These are phyloP conservation scores for Boletus rufocinnamomeus DNA, from an alignment of 768 basidiomycete species.

Conservation along the genomic window DNA sequence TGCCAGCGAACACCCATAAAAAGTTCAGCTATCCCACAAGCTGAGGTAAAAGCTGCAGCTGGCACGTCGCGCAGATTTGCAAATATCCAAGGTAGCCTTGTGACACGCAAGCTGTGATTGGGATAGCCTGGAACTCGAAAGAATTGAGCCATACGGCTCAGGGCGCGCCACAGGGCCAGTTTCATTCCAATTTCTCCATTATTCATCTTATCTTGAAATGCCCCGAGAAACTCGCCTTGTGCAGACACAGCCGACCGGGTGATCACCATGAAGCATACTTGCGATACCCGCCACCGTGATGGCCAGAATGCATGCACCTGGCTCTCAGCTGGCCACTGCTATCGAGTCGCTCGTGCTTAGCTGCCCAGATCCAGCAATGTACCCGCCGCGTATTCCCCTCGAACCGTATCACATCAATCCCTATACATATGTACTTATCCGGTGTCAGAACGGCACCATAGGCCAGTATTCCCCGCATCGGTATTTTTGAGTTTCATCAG, in stretches of 20 bases:
- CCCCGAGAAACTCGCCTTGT: neutral
- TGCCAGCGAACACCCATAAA: neutral
- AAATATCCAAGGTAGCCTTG: neutral
- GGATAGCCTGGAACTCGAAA: neutral
- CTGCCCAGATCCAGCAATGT: neutral
- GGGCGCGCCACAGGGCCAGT: neutral
- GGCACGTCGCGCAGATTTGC: neutral
- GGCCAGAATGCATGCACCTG: neutral
- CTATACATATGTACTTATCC: too few species aligned
- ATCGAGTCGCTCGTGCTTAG: neutral
- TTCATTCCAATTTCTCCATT: neutral
- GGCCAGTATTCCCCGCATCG: neutral
- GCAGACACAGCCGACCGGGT: neutral
- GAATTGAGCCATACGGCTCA: neutral
- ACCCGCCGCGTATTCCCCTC: neutral
- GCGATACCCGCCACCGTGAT: neutral
- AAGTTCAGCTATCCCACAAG: too few species aligned
- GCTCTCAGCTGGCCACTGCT: neutral
- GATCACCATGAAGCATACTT: neutral
- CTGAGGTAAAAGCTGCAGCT: neutral
- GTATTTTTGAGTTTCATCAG: neutral
- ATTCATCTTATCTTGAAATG: neutral
- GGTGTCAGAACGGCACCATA: neutral
- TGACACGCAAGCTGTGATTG: neutral
- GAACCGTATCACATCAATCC: neutral